These are phyloP conservation scores for Harrya chromipes DNA, from an alignment of 768 basidiomycete genomes.

Conservation along the genomic window DNA sequence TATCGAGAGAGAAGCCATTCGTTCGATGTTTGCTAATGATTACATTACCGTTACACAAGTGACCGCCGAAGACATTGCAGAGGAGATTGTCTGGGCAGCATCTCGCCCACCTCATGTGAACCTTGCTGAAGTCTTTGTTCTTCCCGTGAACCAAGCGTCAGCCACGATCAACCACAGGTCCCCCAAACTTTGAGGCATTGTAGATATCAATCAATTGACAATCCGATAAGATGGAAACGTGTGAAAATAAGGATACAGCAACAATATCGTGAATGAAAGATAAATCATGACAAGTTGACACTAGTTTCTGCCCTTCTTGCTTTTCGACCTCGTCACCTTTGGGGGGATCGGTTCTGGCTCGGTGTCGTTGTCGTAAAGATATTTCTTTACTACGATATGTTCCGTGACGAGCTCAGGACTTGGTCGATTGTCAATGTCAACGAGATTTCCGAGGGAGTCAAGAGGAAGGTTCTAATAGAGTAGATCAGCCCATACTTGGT, in stretches of 20 bases:
- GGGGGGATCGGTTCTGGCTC: slow-evolving; percentile 31
- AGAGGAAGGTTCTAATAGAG: slow-evolving; percentile 50
- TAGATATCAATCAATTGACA: not conserved
- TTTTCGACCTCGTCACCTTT: slow-evolving; percentile 57
- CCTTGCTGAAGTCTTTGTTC: slow-evolving; percentile 74
- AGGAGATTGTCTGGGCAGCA: slow-evolving; percentile 97
- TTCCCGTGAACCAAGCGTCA: slow-evolving; percentile 78
- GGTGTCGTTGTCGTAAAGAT: slow-evolving; percentile 74
- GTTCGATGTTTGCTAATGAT: slow-evolving; percentile 4
- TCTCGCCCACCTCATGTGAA: slow-evolving; percentile 90
- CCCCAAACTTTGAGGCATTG: slow-evolving; percentile 10
- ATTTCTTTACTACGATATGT: slow-evolving; percentile 71
- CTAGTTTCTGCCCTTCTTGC: slow-evolving; percentile 46
- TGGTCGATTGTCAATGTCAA: slow-evolving; percentile 50
- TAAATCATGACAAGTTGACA: slow-evolving; percentile 2
- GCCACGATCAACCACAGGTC: slow-evolving; percentile 60
- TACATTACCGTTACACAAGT: slow-evolving; percentile 46
- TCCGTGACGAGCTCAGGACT: slow-evolving; percentile 58
- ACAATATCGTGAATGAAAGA: slow-evolving; percentile 20
- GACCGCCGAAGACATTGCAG: slow-evolving; percentile 84
- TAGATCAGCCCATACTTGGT: slow-evolving; percentile 3
- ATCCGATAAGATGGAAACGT: slow-evolving; percentile 4
- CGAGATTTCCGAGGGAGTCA: slow-evolving; percentile 71
- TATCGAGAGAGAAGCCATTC: slow-evolving; percentile 4
- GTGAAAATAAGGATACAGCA: slow-evolving; percentile 35